A percentile compares a stretch with the other conserved stretches of the same genome.
These are phyloP conservation scores for Tetradesmus lagerheimii DNA, from an alignment of 139 green algal genomes.

Conservation along the genomic window DNA sequence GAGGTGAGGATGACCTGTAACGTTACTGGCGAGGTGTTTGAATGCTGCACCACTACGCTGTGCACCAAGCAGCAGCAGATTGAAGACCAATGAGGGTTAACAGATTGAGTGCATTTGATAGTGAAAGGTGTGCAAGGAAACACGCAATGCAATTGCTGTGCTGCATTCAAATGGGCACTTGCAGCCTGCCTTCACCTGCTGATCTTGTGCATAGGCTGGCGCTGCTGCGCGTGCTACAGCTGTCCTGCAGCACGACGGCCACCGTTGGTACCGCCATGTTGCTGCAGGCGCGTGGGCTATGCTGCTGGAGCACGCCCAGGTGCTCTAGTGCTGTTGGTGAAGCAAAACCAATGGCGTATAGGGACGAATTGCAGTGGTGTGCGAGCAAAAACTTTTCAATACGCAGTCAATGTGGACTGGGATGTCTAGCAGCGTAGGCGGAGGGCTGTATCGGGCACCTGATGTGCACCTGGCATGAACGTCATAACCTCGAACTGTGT, in stretches of 20 bases:
- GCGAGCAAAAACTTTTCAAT: too few relatives aligned
- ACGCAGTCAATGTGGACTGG: too few relatives aligned
- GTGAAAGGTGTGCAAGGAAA: neutral
- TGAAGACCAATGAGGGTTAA: neutral
- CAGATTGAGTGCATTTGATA: neutral
- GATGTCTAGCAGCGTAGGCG: neutral
- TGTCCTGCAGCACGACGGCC: neutral
- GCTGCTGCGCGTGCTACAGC: neutral
- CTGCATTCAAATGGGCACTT: neutral
- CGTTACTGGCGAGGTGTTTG: too few relatives aligned
- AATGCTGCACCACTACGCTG: too few relatives aligned
- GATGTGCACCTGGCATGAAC: neutral
- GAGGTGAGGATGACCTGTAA: neutral
- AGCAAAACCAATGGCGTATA: neutral
- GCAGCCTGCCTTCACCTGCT: neutral
- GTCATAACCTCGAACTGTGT: neutral
- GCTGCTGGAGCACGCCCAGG: neutral
- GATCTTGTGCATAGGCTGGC: neutral
- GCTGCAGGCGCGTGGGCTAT: neutral
- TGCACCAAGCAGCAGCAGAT: too few relatives aligned
- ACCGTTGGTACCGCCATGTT: neutral
- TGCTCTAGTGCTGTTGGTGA: neutral
- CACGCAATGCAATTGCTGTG: neutral
- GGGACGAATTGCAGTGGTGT: too few relatives aligned
- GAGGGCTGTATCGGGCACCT: neutral